Conservation (phyloP, 2,329 filamentous ascomycete species). For the Trichoderma breve region DNA sequence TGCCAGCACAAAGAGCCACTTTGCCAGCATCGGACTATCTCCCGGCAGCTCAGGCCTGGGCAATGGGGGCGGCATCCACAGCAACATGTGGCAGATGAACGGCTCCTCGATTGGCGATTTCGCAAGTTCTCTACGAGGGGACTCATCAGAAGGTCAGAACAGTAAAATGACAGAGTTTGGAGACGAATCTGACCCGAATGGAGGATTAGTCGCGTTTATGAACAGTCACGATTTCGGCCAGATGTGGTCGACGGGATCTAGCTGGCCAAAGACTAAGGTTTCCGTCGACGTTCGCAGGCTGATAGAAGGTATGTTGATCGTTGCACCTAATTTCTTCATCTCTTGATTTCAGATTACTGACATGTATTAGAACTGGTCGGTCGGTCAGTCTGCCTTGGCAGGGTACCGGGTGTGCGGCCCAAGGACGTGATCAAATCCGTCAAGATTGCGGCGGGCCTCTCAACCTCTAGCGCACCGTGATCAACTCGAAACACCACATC, state of each 20-base stretch:
- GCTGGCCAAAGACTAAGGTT: conserved; percentile 33
- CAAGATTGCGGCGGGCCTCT: conserved; percentile 28
- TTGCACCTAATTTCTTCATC: neutral
- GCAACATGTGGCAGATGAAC: conserved; percentile 4
- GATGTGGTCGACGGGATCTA: conserved; percentile 12
- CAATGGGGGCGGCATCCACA: neutral
- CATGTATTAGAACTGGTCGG: conserved; percentile 35
- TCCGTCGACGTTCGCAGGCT: conserved; percentile 37
- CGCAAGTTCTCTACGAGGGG: neutral
- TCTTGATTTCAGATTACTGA: neutral
- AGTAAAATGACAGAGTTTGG: neutral
- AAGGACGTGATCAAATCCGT: conserved; percentile 38
- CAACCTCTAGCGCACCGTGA: neutral
- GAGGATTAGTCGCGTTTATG: conserved; percentile 1
- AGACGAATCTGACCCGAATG: neutral
- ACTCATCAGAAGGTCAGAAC: conserved; percentile 2
- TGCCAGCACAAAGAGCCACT: neutral
- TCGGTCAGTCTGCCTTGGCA: conserved; percentile 40
- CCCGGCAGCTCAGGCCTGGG: neutral
- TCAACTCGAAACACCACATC: neutral
- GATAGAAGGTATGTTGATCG: conserved; percentile 32
- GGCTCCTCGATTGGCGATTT: neutral
- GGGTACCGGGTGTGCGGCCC: conserved; percentile 39
- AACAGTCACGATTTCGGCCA: conserved; percentile 7
- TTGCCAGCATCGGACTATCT: neutral